Base-by-base conservation (phyloP, 2,329 filamentous ascomycete genomes). In the Penicillium frequentans region DNA sequence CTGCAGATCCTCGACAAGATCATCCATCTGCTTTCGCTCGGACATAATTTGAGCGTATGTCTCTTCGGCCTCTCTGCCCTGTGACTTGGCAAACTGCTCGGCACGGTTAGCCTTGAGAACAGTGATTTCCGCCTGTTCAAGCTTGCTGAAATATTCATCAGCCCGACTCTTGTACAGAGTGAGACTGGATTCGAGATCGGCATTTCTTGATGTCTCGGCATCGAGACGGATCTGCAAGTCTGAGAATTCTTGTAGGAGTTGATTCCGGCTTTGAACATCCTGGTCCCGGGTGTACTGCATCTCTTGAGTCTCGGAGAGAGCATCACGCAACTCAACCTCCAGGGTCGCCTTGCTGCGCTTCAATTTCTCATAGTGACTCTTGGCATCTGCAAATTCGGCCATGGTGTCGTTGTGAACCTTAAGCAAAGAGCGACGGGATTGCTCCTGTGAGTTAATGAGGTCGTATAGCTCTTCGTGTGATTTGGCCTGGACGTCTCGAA, bases 111-210 rank as follows among this genome's bases (percentile, higher is more conserved):
- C 93, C 74, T 97, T 97, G 62, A 99, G 84, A 19, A 98, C 93
- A 0, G 93, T 88, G 64, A 98, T 96, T 74, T 99, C 93, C 16
- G 95, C 95, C 71, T 98, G 93, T 74, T 99, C 93, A 21, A 99
- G 85, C 76, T 96, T 97, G 79, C 87, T 90, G 77, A 97, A 99
- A 75, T 99, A 98, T 72, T 98, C 93, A 70, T 98, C 92, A 4
- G 93, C 90, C 44, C 93, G 87, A 61, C 86, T 87, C 82, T 96
- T 97, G 82, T 98, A 99, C 60, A 97, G 79, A 59, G 86, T 88
- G 43, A 98, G 83, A 72, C 90, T 96, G 3, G 91, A 89, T 8
- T 86, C 87, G 45, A 96, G 87, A 73, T 99, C 93, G 27, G 88
- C 85, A 27, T 93, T 82, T 72, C 90, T 93, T 1, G 91, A 96